Evolutionary conservation across 495 filamentous ascomycete genomes (phyloP).

Genomic region (Lepraria neglecta): DNA sequence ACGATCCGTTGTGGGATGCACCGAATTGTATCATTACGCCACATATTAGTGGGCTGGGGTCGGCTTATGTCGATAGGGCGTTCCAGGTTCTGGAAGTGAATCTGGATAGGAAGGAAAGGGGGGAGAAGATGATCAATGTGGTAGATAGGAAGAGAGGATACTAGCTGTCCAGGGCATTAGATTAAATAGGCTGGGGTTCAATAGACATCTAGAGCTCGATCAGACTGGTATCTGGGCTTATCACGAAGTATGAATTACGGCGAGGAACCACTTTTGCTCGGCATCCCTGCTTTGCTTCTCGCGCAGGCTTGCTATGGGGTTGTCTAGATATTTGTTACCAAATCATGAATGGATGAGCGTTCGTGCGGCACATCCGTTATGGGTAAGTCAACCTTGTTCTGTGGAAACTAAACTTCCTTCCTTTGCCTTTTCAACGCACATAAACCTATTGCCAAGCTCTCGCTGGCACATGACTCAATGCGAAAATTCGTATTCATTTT

Average conservation of each 20-base stretch:
- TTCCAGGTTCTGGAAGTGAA: slow-evolving; percentile 57
- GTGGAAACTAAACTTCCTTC: too few relatives aligned
- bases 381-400: too few relatives aligned
- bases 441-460: background rate
- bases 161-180: slow-evolving; percentile 23
- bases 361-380: too few relatives aligned
- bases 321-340: too few relatives aligned
- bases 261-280: too few relatives aligned
- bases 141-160: slow-evolving; percentile 60
- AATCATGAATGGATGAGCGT: too few relatives aligned
- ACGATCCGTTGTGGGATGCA: slow-evolving; percentile 65
- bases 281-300: too few relatives aligned
- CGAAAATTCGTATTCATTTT: background rate
- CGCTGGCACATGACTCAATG: background rate
- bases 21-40: slow-evolving; percentile 72
- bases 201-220: background rate
- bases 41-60: slow-evolving; percentile 62
- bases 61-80: slow-evolving; percentile 52
- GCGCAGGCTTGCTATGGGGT: too few relatives aligned
- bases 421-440: too few relatives aligned
- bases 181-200: background rate
- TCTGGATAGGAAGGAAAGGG: slow-evolving; percentile 50
- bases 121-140: slow-evolving; percentile 59
- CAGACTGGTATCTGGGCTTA: too few relatives aligned
- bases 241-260: too few relatives aligned